Base-by-base conservation (phyloP, 345 rosid genomes). In the Balakata baccata region DNA sequence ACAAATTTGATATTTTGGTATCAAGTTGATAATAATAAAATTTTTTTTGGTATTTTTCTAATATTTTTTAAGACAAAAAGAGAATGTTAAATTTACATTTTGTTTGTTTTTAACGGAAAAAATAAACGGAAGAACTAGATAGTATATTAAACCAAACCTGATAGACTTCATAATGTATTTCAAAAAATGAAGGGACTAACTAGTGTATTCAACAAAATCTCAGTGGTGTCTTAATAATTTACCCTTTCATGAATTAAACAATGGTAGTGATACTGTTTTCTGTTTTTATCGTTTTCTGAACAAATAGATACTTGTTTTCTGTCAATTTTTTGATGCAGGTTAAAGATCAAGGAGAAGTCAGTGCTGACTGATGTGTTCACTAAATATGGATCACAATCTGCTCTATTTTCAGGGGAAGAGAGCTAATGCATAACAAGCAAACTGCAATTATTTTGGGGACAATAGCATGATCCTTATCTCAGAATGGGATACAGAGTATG, bases 261-360 rank as follows among this genome's bases (percentile, higher is more conserved):
- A 8, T 52, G 18, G n/a, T 37, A 39, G 34, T 29, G 53, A 18
- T 58, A 47, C 0, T 12, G 50, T 54, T 71, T 51, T 52, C 25
- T 74, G 49, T 57, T 47, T 61, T 57, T 58, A 29, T 18, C 18
- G 1, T n/a, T 34, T 54, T 62, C 23, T 58, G 10, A 51, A 13
- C 0, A 43, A 34, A 7, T 71, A 43, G 54, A 37, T 38, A 22
- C 4, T 25, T 11, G 7, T 29, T 25, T 20, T 11, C 20, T 46
- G 25, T 70, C 68, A 50, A 14, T 53, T 2, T 10, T 65, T 54
- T 2, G 47, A 59, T 75, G 81, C 91, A 94, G 95, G 81, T 81
- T 94, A 81, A 89, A 83, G 84, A 66, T 89, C 74, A 87, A 84
- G 86, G 98, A 94, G 86, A 90, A 89, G 84, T 84, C 92, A 43